These are phyloP conservation scores for Moesziomyces sp. DNA, from an alignment of 1,284 basidiomycete species.

Conservation along the genomic window DNA sequence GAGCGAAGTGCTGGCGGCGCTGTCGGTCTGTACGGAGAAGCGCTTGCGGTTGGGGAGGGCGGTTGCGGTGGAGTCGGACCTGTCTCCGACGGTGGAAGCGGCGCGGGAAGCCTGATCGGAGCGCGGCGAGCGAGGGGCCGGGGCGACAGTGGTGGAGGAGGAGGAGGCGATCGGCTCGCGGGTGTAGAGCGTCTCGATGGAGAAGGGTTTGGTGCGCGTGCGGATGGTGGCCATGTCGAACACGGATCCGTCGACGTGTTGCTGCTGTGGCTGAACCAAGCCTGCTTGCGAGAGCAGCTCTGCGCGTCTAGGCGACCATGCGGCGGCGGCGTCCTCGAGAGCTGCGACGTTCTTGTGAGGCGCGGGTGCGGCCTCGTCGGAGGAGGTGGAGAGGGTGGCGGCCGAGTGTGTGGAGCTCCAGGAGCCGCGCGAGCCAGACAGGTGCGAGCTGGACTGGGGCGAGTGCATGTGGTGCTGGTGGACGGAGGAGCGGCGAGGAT, in stretches of 20 bases:
- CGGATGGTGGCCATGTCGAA: constrained; percentile 38
- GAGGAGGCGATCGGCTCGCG: constrained; percentile 2
- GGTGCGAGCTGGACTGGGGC: constrained; percentile 16
- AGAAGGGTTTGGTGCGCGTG: constrained; percentile 5
- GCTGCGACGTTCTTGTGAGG: constrained; percentile 7
- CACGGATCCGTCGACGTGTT: constrained; percentile 18
- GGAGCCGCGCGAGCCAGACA: constrained; percentile 19
- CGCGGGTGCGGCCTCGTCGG: constrained; percentile 20
- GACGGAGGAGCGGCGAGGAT: constrained; percentile 19
- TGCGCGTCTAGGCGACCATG: constrained; percentile 1
- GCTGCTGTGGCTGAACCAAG: constrained; percentile 20
- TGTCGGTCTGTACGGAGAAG: constrained; percentile 36
- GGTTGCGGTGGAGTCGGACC: constrained; percentile 34
- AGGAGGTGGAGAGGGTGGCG: constrained; percentile 23
- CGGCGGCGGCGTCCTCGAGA: neutral
- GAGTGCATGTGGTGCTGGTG: constrained; percentile 11
- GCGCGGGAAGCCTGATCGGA: constrained; percentile 35
- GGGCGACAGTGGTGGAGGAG: no score
- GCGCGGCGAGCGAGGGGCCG: constrained; percentile 22
- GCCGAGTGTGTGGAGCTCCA: constrained; percentile 26
- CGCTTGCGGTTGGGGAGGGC: constrained; percentile 31
- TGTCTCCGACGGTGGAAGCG: constrained; percentile 26
- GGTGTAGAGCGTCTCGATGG: constrained; percentile 24
- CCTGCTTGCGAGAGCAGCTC: constrained; percentile 15
- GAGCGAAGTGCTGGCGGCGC: constrained; percentile 30